Evolutionary conservation across 2,329 filamentous ascomycete genomes (phyloP).

Genomic region (Neoscytalidium dimidiatum): DNA sequence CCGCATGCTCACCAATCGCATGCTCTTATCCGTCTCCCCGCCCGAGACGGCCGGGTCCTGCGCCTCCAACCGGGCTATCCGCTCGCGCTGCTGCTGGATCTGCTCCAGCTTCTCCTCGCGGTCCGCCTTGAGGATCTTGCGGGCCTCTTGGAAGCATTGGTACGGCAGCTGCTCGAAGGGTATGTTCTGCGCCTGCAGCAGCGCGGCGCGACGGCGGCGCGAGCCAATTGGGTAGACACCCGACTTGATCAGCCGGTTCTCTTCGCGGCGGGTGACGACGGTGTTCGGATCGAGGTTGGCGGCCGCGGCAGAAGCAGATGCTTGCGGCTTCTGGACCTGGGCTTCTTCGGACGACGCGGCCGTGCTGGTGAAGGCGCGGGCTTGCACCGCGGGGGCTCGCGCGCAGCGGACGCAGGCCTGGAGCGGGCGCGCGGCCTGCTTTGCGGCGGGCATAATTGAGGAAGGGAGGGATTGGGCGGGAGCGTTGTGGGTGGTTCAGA

Average conservation of each 20-base stretch:
- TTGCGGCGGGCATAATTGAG: constrained; percentile 35
- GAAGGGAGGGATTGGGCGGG: constrained; percentile 20
- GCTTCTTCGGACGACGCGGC: constrained; percentile 45
- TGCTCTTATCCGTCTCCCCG: constrained; percentile 66
- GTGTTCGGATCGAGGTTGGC: constrained; percentile 63
- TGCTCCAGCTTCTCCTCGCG: constrained; percentile 75
- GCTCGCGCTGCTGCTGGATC: constrained; percentile 67
- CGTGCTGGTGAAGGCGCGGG: constrained; percentile 51
- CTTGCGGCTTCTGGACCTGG: constrained; percentile 33
- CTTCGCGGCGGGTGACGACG: constrained; percentile 64
- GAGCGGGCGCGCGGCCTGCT: constrained; percentile 36
- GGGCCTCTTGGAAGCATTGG: constrained; percentile 96
- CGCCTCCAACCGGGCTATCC: constrained; percentile 68
- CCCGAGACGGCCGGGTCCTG: constrained; percentile 60
- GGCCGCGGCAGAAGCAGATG: constrained; percentile 21
- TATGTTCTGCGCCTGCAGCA: constrained; percentile 62
- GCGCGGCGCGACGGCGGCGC: constrained; percentile 68
- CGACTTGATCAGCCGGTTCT: constrained; percentile 67
- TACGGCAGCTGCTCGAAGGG: constrained; percentile 95
- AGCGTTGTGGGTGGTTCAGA: constrained; percentile 18
- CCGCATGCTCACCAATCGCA: constrained; percentile 68
- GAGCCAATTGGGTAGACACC: constrained; percentile 78
- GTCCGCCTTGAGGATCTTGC: constrained; percentile 78
- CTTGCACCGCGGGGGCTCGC: neutral
- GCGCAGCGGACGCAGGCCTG: constrained; percentile 30